These are phyloP conservation scores for Saussurea involucrata DNA, from an alignment of 129 eudicot genomes.

Conservation along the genomic window DNA sequence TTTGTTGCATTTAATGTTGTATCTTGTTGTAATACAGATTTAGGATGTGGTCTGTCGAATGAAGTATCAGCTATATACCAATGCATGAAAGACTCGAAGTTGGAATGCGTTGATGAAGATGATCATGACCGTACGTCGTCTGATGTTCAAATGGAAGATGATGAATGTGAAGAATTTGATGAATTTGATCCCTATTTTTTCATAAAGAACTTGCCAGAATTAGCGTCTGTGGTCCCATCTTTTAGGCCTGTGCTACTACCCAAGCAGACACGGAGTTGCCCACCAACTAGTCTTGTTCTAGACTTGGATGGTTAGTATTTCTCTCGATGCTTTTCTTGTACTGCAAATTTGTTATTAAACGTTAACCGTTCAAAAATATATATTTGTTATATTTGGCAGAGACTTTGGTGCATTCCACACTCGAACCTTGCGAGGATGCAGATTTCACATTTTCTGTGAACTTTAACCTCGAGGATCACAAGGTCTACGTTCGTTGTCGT, in stretches of 20 bases:
- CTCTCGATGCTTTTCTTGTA: neutral
- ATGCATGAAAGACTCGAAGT: slow-evolving; percentile 70
- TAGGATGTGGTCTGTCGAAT: slow-evolving; percentile 54
- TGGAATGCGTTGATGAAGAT: slow-evolving; percentile 86
- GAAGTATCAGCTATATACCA: slow-evolving; percentile 80
- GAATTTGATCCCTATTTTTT: slow-evolving; percentile 95
- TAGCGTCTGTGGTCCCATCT: slow-evolving; percentile 83
- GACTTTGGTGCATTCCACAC: slow-evolving; percentile 98
- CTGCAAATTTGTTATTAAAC: neutral
- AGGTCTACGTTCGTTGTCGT: slow-evolving; percentile 90
- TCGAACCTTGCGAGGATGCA: slow-evolving; percentile 83
- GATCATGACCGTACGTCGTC: slow-evolving; percentile 57
- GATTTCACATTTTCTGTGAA: slow-evolving; percentile 91
- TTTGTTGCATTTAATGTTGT: slow-evolving; percentile 3
- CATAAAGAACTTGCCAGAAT: slow-evolving; percentile 85
- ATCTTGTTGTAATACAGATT: slow-evolving; percentile 39
- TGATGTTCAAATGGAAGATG: slow-evolving; percentile 67
- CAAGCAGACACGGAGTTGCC: slow-evolving; percentile 94
- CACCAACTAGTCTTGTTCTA: slow-evolving; percentile 88
- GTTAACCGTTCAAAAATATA: neutral
- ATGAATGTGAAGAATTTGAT: slow-evolving; percentile 82
- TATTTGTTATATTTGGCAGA: slow-evolving; percentile 48
- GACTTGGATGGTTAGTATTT: slow-evolving; percentile 86
- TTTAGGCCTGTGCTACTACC: slow-evolving; percentile 83
- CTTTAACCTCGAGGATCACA: slow-evolving; percentile 77